Evolutionary conservation across 805 yeast genomes (phyloP), one percentile per base, ranked within the genome.

Genomic region (Monosporozyma solicola): DNA sequence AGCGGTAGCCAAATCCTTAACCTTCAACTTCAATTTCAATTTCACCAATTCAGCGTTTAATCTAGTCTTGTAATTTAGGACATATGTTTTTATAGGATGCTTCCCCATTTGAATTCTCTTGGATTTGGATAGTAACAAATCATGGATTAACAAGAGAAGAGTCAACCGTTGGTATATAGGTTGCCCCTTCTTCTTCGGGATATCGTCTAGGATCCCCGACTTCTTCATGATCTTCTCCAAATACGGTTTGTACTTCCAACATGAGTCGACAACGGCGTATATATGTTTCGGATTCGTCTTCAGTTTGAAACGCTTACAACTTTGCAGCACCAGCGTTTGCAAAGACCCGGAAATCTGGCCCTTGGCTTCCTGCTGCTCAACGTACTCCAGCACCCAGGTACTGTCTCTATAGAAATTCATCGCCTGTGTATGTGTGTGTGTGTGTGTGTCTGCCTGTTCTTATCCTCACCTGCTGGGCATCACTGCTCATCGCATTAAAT

Each of bases 101-200:
- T 90, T 91, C 6, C 95, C 95, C 75, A 89, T 84, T 65, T 89
- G 95, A 54, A 92, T 85, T 56, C 97, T 72, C 10, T 95, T 94
- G 29, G 81, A 76, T 57, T 82, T 79, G 5, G 92, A 78, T 53
- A 94, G 76, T 5, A 91, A 67, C 51, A 89, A 72, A 70, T 92
- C 99, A 63, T 92, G 95, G 1, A 84, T 84, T 68, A 92, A 69
- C 8, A 92, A 72, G 51, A 83, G 56, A 2, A 69, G 53, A 1
- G 72, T 69, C 47, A 62, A 49, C 46, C 62, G 59, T 35, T 61
- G 57, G 50, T 77, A 77, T 24, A 85, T 62, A 54, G 75, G 77
- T 53, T 75, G 77, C 35, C 80, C 82, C 41, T 69, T 74, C 57
- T 71, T 71, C 55, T 76, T 77, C 2, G 70, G 70, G 16, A 66